Evolutionary conservation across 331 rosid genomes (phyloP), one percentile per base, ranked within the genome.

Genomic region (Quercus tomentella): DNA sequence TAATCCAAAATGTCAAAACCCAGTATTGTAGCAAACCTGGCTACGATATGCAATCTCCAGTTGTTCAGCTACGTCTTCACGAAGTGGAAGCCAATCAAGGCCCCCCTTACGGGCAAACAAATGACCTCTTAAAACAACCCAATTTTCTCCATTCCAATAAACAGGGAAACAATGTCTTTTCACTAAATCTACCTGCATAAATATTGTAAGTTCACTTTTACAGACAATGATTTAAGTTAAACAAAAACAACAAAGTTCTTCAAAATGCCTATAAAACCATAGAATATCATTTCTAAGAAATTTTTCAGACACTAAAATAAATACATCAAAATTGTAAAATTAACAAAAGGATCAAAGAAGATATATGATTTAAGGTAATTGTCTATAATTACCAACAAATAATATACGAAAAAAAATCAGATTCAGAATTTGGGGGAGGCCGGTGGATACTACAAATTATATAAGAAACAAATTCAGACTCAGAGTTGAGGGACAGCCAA

Each of bases 21-120:
- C 63, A 74, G 21, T 52, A 52, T 37, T 30, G 63, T 41, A n/a
- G n/a, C 85, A 62, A 73, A 95, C 99, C 99, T 87, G 93, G 62
- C 82, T 82, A 70, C 88, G 86, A 77, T 96, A 96, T 23, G 92
- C 97, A 87, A 90, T 83, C 88, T 96, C 99, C 63, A 96, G 86
- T 60, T 96, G 98, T 84, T 96, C 99, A 30, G 98, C 86, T 60
- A 96, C 88, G 75, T 96, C 98, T 82, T 96, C 99, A 15, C 99
- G 97, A 77, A 96, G 82, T 25, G 99, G 99, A 74, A 93, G 87
- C 99, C 99, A 96, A 80, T 93, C 98, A 18, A 91, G 89, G 20
- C 98, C 98, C 74, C 97, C 99, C 86, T 96, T 93, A 83, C 89
- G 89, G 63, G 99, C 97, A 87, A 93, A 96, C 98, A 98, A 96